Base-by-base conservation (phyloP, 805 yeast species). In the Ogataea kodamae region DNA sequence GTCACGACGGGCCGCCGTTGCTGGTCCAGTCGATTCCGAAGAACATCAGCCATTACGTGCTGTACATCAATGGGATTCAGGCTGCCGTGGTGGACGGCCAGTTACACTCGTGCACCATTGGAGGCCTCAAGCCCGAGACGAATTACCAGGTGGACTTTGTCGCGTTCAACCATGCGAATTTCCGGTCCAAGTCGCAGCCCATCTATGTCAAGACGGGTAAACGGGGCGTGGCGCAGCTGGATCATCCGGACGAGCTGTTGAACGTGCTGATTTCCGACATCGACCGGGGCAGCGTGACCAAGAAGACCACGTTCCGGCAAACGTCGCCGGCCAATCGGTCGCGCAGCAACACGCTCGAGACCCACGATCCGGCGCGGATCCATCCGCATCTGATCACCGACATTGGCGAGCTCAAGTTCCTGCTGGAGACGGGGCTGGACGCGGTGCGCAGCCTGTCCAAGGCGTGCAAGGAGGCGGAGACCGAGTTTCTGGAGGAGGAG, bases 131-230 rank as follows among this genome's bases (percentile, higher is more conserved):
- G 6, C 62, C 70, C 0, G 59, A 55, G 19, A 55, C 60, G 5
- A 57, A 59, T 42, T 68, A 68, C 45, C 65, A 65, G 39, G 45
- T 68, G 3, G 72, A 68, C 40, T 42, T 68, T n/a, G 65, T 68
- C 6, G 61, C 70, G 2, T 57, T 65, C 35, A 67, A 67, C 39
- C 46, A 46, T 44, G 52, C 59, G 1, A 61, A 62, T 11, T 68
- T 57, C 46, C 55, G 67, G 40, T 61, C 72, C 4, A 64, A 61
- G 38, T 62, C 70, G 28, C 56, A 58, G 13, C 57, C 72, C 0
- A 56, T 66, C 2, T 65, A 52, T 39, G 58, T 68, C 39, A 65
- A 63, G 40, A 67, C 74, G 1, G 55, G 61, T 7, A 45, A 46
- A 11, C 34, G 43, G 16, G 35, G 35, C 9, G 37, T 48, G n/a